Base-by-base conservation (phyloP, 495 filamentous ascomycete genomes). In the Aspergillus hancockii region DNA sequence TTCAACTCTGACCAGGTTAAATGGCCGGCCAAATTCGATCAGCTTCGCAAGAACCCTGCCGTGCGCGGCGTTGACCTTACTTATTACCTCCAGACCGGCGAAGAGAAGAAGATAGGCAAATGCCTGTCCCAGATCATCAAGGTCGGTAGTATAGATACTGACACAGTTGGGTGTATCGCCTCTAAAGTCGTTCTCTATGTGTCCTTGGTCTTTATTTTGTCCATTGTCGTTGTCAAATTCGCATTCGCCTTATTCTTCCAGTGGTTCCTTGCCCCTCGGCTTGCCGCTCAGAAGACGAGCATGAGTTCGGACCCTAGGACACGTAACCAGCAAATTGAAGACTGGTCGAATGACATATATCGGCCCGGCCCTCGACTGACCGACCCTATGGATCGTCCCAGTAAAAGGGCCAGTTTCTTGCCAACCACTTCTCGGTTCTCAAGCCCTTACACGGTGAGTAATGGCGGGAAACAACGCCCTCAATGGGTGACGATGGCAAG, bases 331-430 rank as follows among this genome's bases (percentile, higher is more conserved):
- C 91, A 98, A 70, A 99, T 99, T 57, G 95, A 99, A 73, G 93
- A 97, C 62, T 99, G 95, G 95, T 88, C 86, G 13, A 93, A 99
- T 59, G 95, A 99, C 63, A 98, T 98, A 65, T 97, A 98, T 66
- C 87, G 91, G 28, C 88, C 92, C 12, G 90, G 91, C 3, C 90
- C 90, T 57, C 87, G 91, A 49, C 76, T 97, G 60, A 77, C 82
- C 0, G 93, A 97, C 59, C 75, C 85, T 52, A 79, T 68, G 80
- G 91, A 94, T 61, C 81, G 89, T 36, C 73, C 75, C 43, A 91
- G 82, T 79, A 97, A 96, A 75, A 88, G 94, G 58, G 83, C 83
- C 55, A 97, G 90, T 71, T 80, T 75, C 91, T 75, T 79, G 88
- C 62, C 95, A 82, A 60, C 93, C 0, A 97, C 92, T 0, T 97